A percentile compares a stretch with the other conserved stretches of the same genome.
These are phyloP conservation scores for Zygoascus meyerae DNA, from an alignment of 1,139 yeast species.

Conservation along the genomic window DNA sequence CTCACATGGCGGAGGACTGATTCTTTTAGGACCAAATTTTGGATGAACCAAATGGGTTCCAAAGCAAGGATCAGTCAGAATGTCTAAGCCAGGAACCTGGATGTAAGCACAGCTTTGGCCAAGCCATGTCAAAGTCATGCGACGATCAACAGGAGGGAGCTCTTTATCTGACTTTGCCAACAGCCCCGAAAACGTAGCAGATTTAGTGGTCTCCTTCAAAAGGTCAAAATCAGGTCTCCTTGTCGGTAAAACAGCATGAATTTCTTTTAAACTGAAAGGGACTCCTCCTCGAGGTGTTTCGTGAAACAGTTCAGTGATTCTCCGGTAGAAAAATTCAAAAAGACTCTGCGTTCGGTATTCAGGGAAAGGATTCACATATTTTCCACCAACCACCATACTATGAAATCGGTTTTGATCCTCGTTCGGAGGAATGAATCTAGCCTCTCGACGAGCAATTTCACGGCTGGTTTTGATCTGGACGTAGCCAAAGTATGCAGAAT, in stretches of 20 bases:
- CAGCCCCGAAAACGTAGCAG: background rate
- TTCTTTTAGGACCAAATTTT: slow-evolving; percentile 72
- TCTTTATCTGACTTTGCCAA: slow-evolving; percentile 12
- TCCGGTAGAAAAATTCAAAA: slow-evolving; percentile 71
- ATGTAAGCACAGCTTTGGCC: slow-evolving; percentile 86
- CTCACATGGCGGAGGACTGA: slow-evolving; percentile 64
- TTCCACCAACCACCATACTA: slow-evolving; percentile 60
- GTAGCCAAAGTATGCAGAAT: slow-evolving; percentile 63
- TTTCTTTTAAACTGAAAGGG: slow-evolving; percentile 45
- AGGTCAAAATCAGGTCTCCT: slow-evolving; percentile 53
- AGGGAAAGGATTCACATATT: slow-evolving; percentile 86
- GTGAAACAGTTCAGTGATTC: slow-evolving; percentile 66
- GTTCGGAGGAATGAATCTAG: slow-evolving; percentile 19
- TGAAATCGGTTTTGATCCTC: slow-evolving; percentile 28
- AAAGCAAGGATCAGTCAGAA: slow-evolving; percentile 81
- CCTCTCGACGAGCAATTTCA: slow-evolving; percentile 38
- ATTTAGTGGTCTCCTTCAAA: slow-evolving; percentile 29
- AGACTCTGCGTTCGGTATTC: slow-evolving; percentile 88
- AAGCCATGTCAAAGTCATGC: slow-evolving; percentile 76
- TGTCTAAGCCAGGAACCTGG: slow-evolving; percentile 64
- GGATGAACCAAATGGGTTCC: slow-evolving; percentile 60
- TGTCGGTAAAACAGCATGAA: slow-evolving; percentile 46
- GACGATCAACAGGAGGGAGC: slow-evolving; percentile 35
- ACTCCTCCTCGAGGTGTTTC: slow-evolving; percentile 62
- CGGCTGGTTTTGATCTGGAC: slow-evolving; percentile 51